phyloP scores from a whole-genome alignment of 306 rosid genomes.

The Senna tora region DNA sequence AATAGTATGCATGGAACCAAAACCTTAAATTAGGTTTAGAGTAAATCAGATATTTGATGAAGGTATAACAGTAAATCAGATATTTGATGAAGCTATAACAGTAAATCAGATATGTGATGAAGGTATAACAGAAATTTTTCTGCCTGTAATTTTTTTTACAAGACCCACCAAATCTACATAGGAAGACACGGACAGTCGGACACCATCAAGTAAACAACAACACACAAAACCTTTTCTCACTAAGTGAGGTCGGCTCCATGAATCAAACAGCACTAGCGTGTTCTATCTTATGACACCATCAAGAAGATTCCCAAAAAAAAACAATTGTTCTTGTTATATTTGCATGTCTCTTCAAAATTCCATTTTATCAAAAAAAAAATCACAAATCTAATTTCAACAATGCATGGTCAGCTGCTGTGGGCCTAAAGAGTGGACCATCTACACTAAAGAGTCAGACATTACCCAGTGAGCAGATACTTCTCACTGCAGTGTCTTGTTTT shows the following conservation, averaged over 20 bases:
- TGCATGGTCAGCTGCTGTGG: constrained; percentile 12
- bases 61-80: constrained; percentile 3
- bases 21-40: constrained; percentile 11
- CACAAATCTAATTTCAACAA: neutral
- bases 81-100: neutral
- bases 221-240: too few species aligned
- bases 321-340: too few species aligned
- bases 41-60: neutral
- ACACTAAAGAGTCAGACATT: constrained; percentile 6
- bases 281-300: too few species aligned
- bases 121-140: neutral
- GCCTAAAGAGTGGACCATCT: neutral
- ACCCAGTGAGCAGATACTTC: neutral
- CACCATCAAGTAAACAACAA: too few species aligned
- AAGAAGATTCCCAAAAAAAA: too few species aligned
- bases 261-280: too few species aligned
- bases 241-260: too few species aligned
- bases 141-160: too few species aligned
- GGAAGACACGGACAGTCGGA: too few species aligned
- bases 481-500: constrained; percentile 6
- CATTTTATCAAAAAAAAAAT: too few species aligned
- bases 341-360: neutral
- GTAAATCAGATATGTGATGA: neutral
- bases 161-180: constrained; percentile 27
- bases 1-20: constrained; percentile 4